Conservation (phyloP, 1,139 yeast genomes). For the Arxiozyma heterogenica region DNA sequence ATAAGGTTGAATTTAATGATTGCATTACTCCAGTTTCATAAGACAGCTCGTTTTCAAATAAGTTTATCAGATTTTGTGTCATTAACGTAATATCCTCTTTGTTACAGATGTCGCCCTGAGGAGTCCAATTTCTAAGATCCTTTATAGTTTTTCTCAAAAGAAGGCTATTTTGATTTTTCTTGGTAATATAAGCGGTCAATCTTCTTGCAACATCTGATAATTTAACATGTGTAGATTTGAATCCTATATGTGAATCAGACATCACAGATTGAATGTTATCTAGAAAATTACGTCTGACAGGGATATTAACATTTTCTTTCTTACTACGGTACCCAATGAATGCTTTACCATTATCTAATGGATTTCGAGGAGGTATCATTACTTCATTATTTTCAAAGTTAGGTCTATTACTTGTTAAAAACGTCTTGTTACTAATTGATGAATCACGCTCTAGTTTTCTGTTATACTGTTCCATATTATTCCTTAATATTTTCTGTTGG, state of each 20-base stretch:
- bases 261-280: neutral
- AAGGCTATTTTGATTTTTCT: neutral
- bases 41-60: neutral
- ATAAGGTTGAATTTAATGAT: neutral
- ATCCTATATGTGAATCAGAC: neutral
- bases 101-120: neutral
- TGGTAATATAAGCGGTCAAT: neutral
- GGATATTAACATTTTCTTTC: neutral
- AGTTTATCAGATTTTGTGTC: neutral
- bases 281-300: neutral
- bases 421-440: neutral
- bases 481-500: too few species aligned
- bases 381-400: neutral
- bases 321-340: neutral
- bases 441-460: neutral
- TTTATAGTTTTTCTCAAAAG: neutral
- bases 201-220: neutral
- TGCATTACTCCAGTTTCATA: neutral
- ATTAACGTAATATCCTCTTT: neutral
- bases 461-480: neutral
- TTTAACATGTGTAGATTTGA: neutral
- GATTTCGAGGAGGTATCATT: neutral
- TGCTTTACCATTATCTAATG: neutral
- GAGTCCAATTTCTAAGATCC: neutral
- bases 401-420: conserved; percentile 1